Evolutionary conservation across 1,139 yeast genomes (phyloP).

Genomic region (Suhomyces taliae): DNA sequence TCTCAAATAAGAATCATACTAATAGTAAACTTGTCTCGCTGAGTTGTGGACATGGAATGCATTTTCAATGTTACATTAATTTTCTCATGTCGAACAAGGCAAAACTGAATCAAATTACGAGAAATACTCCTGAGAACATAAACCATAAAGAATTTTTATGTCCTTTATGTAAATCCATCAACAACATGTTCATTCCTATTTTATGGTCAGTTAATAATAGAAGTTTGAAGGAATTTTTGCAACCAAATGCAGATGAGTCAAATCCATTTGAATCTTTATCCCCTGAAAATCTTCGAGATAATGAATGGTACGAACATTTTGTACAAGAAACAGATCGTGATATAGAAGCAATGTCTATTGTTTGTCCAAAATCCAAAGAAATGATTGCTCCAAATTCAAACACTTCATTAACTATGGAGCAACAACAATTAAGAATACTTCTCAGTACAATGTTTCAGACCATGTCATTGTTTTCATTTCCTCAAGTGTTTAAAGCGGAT

Average conservation of each 20-base stretch:
- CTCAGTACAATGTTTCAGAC: constrained; percentile 39
- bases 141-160: constrained; percentile 77
- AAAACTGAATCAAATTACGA: constrained; percentile 70
- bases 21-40: constrained; percentile 59
- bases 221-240: constrained; percentile 25
- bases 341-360: constrained; percentile 24
- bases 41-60: constrained; percentile 96
- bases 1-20: constrained; percentile 43
- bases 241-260: constrained; percentile 3
- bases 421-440: constrained; percentile 29
- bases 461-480: constrained; percentile 40
- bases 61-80: constrained; percentile 70
- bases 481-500: constrained; percentile 40
- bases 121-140: constrained; percentile 77
- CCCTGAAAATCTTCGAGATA: constrained; percentile 19
- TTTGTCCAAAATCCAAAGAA: constrained; percentile 29
- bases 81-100: constrained; percentile 54
- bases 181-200: constrained; percentile 80
- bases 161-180: constrained; percentile 87
- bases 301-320: constrained; percentile 31
- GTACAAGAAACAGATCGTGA: constrained; percentile 22
- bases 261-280: constrained; percentile 19
- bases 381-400: constrained; percentile 21
- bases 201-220: constrained; percentile 47
- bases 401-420: constrained; percentile 15